Conservation (phyloP, 2,329 filamentous ascomycete species). For the Catunica adiposa region DNA sequence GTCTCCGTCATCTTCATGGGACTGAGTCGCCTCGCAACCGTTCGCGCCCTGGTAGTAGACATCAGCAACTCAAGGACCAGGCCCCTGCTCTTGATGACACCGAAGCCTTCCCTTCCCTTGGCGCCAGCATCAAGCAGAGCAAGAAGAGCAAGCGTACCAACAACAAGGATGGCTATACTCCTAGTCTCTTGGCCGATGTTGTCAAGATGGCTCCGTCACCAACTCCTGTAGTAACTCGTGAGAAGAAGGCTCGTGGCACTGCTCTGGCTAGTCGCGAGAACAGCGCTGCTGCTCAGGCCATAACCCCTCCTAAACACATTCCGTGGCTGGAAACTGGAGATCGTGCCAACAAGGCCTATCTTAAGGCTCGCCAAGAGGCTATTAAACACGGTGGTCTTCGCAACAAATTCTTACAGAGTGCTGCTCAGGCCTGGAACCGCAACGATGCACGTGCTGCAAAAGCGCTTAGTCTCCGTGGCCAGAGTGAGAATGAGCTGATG, state of each 20-base stretch:
- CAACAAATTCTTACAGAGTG: conserved; percentile 94
- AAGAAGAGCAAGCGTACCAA: conserved; percentile 89
- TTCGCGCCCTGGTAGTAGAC: conserved; percentile 72
- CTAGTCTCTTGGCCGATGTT: conserved; percentile 78
- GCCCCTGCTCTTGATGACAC: conserved; percentile 76
- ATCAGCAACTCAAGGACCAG: conserved; percentile 36
- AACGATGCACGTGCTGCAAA: conserved; percentile 94
- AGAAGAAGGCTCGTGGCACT: conserved; percentile 45
- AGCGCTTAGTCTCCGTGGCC: conserved; percentile 79
- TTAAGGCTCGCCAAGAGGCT: conserved; percentile 86
- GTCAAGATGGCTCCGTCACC: conserved; percentile 90
- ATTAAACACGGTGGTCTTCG: conserved; percentile 93
- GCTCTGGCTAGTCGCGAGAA: conserved; percentile 56
- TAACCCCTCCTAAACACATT: conserved; percentile 76
- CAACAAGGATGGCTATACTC: conserved; percentile 53
- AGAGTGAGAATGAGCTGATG: conserved; percentile 96
- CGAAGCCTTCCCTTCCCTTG: conserved; percentile 84
- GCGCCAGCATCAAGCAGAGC: conserved; percentile 53
- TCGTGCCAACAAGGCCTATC: conserved; percentile 77
- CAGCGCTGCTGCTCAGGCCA: conserved; percentile 64
- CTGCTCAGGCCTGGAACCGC: conserved; percentile 94
- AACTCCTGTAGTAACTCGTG: conserved; percentile 44
- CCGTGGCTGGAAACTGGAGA: conserved; percentile 94
- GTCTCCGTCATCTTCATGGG: conserved; percentile 46
- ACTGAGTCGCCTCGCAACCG: conserved; percentile 51